Evolutionary conservation across 805 yeast genomes (phyloP).

Genomic region (Metschnikowia bowlesiae): DNA sequence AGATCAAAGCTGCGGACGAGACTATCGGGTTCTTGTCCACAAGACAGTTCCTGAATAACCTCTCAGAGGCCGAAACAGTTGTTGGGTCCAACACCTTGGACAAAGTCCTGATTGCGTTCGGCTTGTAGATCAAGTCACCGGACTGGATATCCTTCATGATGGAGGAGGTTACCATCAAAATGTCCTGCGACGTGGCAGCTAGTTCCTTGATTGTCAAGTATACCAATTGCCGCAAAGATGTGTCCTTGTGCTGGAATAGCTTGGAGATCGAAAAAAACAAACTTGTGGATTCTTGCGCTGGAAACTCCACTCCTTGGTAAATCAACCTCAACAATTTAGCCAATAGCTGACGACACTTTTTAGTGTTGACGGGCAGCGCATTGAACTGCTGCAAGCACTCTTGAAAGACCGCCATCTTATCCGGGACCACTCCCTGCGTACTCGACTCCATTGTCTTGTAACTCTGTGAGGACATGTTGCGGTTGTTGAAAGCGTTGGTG

Average conservation of each 20-base stretch:
- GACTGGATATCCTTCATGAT: conserved; percentile 97
- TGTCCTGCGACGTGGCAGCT: conserved; percentile 78
- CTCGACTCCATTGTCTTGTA: conserved; percentile 80
- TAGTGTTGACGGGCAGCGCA: conserved; percentile 83
- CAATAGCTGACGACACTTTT: conserved; percentile 76
- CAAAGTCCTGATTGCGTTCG: conserved; percentile 91
- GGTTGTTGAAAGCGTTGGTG: conserved; percentile 5
- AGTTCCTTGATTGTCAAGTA: conserved; percentile 92
- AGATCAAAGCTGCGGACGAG: conserved; percentile 89
- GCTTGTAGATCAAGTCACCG: conserved; percentile 80
- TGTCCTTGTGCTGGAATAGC: conserved; percentile 87
- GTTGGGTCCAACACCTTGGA: conserved; percentile 84
- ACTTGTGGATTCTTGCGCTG: conserved; percentile 83
- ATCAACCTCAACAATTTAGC: conserved; percentile 79
- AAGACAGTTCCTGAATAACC: conserved; percentile 86
- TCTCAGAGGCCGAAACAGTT: conserved; percentile 89
- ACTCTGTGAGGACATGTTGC: conserved; percentile 69
- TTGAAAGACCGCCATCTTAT: conserved; percentile 96
- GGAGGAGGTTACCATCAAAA: conserved; percentile 95
- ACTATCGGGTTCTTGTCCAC: conserved; percentile 86
- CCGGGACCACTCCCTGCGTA: conserved; percentile 61
- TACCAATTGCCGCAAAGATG: conserved; percentile 85
- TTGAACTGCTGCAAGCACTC: conserved; percentile 92
- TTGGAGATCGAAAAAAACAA: conserved; percentile 91
- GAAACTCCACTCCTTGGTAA: conserved; percentile 83